These are phyloP conservation scores for Aspergillus sclerotialis DNA, from an alignment of 2,329 filamentous ascomycete genomes.

Conservation along the genomic window DNA sequence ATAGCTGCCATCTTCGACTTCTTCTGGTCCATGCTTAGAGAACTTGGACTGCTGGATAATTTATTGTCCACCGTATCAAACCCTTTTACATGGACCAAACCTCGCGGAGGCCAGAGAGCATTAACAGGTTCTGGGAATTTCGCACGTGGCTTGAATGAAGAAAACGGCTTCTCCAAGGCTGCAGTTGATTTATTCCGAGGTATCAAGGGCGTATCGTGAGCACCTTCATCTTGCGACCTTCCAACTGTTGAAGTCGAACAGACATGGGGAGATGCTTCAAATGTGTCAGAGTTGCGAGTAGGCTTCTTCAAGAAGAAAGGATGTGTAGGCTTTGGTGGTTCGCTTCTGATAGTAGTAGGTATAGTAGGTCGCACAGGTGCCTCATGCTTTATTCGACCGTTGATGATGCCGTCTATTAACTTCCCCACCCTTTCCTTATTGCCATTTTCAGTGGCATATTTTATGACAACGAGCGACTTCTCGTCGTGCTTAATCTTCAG, in stretches of 20 bases:
- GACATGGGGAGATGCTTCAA: neutral
- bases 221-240: neutral
- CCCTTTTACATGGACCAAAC: conserved; percentile 47
- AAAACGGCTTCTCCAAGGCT: neutral
- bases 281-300: conserved; percentile 14
- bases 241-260: neutral
- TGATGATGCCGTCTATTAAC: conserved; percentile 58
- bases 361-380: conserved; percentile 12
- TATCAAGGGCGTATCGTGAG: neutral
- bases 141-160: conserved; percentile 14
- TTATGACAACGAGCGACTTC: conserved; percentile 45
- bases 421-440: conserved; percentile 47
- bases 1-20: conserved; percentile 33
- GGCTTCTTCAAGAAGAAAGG: conserved; percentile 63
- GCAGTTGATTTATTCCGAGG: neutral
- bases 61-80: neutral
- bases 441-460: conserved; percentile 50
- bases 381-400: conserved; percentile 25
- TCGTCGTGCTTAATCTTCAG: conserved; percentile 24
- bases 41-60: neutral
- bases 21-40: conserved; percentile 16
- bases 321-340: conserved; percentile 48
- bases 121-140: conserved; percentile 26
- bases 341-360: conserved; percentile 12
- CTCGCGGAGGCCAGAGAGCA: conserved; percentile 34